Base-by-base conservation (phyloP, 73 alveolate species). In the Paramecium sexaurelia region DNA sequence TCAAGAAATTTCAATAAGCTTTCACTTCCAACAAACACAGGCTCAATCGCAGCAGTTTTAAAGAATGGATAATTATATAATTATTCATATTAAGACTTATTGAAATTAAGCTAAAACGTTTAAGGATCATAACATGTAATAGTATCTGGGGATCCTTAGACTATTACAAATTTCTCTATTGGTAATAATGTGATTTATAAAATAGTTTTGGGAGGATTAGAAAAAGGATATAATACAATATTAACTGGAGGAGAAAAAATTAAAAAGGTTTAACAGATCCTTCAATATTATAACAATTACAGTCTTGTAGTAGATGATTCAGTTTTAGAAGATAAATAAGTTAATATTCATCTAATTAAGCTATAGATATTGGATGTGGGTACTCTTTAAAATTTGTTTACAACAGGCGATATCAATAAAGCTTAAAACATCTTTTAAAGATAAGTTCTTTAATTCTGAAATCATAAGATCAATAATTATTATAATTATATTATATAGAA, bases 1-100 rank as follows among this genome's bases (percentile, higher is more conserved):
- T 66, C 83, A 39, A 87, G 68, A 35, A 87, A 67, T 55, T 87
- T 87, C 20, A 87, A 68, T 36, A 57, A 67, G 5, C 43, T 87
- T 22, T 47, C 43, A 35, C 35, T 87, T 32, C 83, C 89, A 15
- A 10, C 41, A 20, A 45, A 24, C 24, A 55, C 37, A 32, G 68
- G 68, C 10, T 69, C 67, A 36, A 39, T 75, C 2, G 36, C 88
- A 24, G 68, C 29, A 24, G 22, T 4, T 5, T 37, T 75, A 17
- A 20, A 75, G 43, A 20, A 40, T 32, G 55, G 55, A 20, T 27
- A 5, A 2, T 32, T 69, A 20, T 17, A 69, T 5, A 7, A 17
- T 36, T 39, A 36, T 36, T 32, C 88, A 0, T 24, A 15, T 13
- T 15, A 55, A 7, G 71, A 75, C 1, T 69, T 69, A 22, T 7